Evolutionary conservation across 805 yeast genomes (phyloP).

Genomic region (Ogataea methylovora): DNA sequence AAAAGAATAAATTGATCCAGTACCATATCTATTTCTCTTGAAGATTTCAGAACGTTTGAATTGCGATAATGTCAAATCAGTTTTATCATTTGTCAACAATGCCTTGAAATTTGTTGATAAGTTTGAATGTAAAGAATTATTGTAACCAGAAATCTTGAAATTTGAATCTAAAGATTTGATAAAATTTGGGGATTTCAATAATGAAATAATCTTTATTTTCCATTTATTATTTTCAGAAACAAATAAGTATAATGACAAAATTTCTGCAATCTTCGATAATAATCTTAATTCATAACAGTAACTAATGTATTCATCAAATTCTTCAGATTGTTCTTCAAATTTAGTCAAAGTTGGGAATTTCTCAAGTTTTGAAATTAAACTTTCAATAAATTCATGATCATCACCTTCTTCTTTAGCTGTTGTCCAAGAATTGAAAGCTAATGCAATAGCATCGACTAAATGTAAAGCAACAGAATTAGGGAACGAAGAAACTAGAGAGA

Average conservation of each 20-base stretch:
- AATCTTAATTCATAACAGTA: slow-evolving; percentile 49
- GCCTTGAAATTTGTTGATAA: slow-evolving; percentile 37
- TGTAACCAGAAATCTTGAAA: slow-evolving; percentile 24
- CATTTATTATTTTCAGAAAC: slow-evolving; percentile 40
- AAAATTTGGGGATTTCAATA: slow-evolving; percentile 15
- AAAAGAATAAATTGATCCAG: slow-evolving; percentile 49
- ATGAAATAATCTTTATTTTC: slow-evolving; percentile 28
- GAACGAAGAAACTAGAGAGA: slow-evolving; percentile 41
- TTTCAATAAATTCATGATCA: slow-evolving; percentile 40
- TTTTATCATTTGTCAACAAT: slow-evolving; percentile 25
- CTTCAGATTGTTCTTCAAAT: slow-evolving; percentile 5
- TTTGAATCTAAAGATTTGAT: slow-evolving; percentile 31
- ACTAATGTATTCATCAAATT: slow-evolving; percentile 20
- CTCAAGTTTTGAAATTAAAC: slow-evolving; percentile 28
- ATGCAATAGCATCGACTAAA: slow-evolving; percentile 63
- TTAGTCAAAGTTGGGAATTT: slow-evolving; percentile 9
- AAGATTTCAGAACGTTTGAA: slow-evolving; percentile 43
- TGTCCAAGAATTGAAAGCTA: slow-evolving; percentile 75
- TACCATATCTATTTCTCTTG: slow-evolving; percentile 42
- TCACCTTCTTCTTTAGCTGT: slow-evolving; percentile 45
- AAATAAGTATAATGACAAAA: slow-evolving; percentile 64
- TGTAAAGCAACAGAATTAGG: slow-evolving; percentile 62
- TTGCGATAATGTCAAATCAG: slow-evolving; percentile 36
- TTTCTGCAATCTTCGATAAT: slow-evolving; percentile 64
- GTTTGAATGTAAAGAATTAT: slow-evolving; percentile 17